A percentile compares a stretch with the other conserved stretches of the same genome.
Conservation (phyloP, 345 rosid species). For the Angophora floribunda region DNA sequence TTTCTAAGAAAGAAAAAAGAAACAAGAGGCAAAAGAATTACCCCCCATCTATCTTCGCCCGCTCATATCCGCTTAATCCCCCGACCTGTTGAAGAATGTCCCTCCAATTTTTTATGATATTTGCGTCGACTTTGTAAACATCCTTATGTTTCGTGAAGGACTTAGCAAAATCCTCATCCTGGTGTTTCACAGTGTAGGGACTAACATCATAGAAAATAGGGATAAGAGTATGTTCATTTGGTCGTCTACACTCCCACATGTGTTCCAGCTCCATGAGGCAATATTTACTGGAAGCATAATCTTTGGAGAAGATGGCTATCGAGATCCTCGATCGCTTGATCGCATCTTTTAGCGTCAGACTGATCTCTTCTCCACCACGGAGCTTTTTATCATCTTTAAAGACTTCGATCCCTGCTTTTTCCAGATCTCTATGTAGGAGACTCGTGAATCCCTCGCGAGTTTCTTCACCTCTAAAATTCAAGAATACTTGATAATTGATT, state of each 20-base stretch:
- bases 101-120: not conserved
- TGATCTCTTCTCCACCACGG: no score
- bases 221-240: not conserved
- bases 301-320: no score
- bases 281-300: no score
- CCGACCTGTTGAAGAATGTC: not conserved
- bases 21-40: not conserved
- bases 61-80: not conserved
- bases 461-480: not conserved
- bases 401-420: no score
- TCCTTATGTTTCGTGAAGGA: not conserved
- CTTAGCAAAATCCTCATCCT: not conserved
- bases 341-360: fast-evolving
- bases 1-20: not conserved
- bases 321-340: no score
- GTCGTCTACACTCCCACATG: no score
- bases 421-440: no score
- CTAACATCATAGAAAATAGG: not conserved
- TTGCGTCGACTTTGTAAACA: not conserved
- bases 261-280: no score
- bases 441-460: not conserved
- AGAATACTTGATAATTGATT: not conserved
- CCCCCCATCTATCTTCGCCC: not conserved
- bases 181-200: not conserved
- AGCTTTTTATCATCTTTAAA: no score